These are phyloP conservation scores for Plantago ovata DNA, from an alignment of 257 asterid genomes.

Conservation along the genomic window DNA sequence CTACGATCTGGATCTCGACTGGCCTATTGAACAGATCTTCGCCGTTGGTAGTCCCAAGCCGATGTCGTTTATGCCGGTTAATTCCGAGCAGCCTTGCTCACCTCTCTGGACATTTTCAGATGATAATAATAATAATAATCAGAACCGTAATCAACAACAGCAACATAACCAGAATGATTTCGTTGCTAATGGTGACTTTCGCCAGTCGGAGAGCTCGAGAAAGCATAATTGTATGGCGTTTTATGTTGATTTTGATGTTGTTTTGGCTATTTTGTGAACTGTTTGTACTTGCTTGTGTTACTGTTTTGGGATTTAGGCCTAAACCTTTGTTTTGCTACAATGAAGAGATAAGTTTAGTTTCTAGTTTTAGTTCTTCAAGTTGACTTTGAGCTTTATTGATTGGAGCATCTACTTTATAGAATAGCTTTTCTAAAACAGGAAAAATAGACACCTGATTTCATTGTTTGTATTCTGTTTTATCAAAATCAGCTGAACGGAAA, in stretches of 20 bases:
- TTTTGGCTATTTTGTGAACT: not conserved
- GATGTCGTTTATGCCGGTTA: slow-evolving; percentile 42
- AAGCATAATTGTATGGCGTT: slow-evolving; percentile 41
- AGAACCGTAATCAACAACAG: not conserved
- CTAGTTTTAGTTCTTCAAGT: not conserved
- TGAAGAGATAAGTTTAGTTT: not conserved
- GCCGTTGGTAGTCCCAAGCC: slow-evolving; percentile 29
- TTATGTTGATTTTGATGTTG: slow-evolving; percentile 7
- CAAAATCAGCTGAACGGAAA: not conserved
- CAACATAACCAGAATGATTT: slow-evolving; percentile 22
- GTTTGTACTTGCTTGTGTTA: not conserved
- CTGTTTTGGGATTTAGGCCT: not conserved
- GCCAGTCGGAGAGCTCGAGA: slow-evolving; percentile 44
- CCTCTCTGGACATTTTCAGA: slow-evolving; percentile 84
- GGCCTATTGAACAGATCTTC: slow-evolving; percentile 89
- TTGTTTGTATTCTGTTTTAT: too few species aligned
- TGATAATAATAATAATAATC: slow-evolving; percentile 33
- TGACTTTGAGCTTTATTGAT: slow-evolving; percentile 6
- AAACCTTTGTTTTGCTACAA: not conserved
- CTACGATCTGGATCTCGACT: slow-evolving; percentile 74
- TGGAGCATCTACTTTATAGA: not conserved
- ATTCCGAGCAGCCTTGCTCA: slow-evolving; percentile 68
- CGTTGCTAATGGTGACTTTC: slow-evolving; percentile 34
- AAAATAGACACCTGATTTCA: too few species aligned
- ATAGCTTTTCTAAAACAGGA: too few species aligned